These are phyloP conservation scores for Solanum ahanhuiri DNA, from an alignment of 257 asterid species.

Conservation along the genomic window DNA sequence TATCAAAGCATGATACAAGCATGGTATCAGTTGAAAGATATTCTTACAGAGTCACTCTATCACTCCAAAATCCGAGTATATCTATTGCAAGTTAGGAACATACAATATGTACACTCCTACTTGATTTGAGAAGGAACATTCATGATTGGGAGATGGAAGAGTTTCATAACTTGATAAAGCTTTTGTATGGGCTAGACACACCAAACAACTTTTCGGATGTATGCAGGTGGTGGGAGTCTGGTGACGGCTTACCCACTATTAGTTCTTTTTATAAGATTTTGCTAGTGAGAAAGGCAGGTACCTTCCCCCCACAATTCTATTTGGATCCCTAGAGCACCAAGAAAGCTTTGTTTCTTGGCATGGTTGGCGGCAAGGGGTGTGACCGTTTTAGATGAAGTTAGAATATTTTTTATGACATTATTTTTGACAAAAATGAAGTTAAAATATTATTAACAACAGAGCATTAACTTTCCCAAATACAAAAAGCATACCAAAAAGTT, in stretches of 20 bases:
- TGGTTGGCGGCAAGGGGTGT: not conserved
- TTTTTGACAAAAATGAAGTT: not conserved
- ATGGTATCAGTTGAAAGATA: not conserved
- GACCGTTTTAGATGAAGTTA: not conserved
- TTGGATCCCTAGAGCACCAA: not conserved
- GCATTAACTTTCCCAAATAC: too few relatives aligned
- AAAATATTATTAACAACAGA: too few relatives aligned
- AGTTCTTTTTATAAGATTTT: not conserved
- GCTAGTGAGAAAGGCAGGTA: not conserved
- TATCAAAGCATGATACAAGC: not conserved
- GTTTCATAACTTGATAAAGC: not conserved
- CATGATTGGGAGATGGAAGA: not conserved
- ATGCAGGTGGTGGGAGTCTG: not conserved
- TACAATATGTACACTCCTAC: not conserved
- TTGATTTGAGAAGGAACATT: not conserved
- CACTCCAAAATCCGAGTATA: not conserved
- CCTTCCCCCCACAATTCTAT: not conserved
- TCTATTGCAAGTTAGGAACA: not conserved
- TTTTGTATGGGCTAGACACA: not conserved
- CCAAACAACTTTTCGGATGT: not conserved
- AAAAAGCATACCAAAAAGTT: too few relatives aligned
- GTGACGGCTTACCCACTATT: not conserved
- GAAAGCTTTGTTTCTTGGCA: not conserved
- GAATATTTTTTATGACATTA: not conserved
- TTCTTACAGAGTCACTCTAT: not conserved